Evolutionary conservation across 106 monocot species (phyloP), one percentile per base, ranked within the genome.

Genomic region (Dendrobium chrysotoxum): DNA sequence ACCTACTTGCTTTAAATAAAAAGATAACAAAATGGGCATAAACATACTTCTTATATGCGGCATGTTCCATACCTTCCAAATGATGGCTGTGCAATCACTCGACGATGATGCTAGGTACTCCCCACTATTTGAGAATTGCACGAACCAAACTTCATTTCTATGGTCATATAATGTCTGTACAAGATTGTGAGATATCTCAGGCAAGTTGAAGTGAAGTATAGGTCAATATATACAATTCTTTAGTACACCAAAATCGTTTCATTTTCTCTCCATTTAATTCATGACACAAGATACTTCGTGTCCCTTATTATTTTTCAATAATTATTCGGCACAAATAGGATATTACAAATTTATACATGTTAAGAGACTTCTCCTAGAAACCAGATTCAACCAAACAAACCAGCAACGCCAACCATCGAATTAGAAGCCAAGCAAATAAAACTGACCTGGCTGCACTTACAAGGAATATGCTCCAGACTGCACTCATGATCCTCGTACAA

Each of bases 111-210:
- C 93, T 50, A 93, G 78, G 46, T 87, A 93, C 42, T 83, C 80
- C 80, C 93, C 93, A 50, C 85, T 85, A 78, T 93, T 85, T 87
- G 93, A 93, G 72, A 93, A 93, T 76, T 89, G 85, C 68, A 93
- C 87, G 81, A 91, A 90, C 93, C 93, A 93, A 35, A 93, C 90
- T 87, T 93, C 90, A 89, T 91, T 86, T 72, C 83, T 86, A 79
- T 93, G 93, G n/a, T 77, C 82, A 71, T 70, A 72, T 81, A 93
- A 81, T 80, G 82, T 86, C 90, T 93, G 88, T 80, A 90, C 15
- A 68, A 38, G 40, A 79, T 28, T 40, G 42, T 76, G 15, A 75
- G 45, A 25, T 18, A 53, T 67, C 23, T 80, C 47, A 84, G 9
- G 38, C 42, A 78, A 82, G 12, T 40, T 46, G 26, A 53, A 54